Evolutionary conservation across 441 rosid species (phyloP).

Genomic region (Populus hybrid): DNA sequence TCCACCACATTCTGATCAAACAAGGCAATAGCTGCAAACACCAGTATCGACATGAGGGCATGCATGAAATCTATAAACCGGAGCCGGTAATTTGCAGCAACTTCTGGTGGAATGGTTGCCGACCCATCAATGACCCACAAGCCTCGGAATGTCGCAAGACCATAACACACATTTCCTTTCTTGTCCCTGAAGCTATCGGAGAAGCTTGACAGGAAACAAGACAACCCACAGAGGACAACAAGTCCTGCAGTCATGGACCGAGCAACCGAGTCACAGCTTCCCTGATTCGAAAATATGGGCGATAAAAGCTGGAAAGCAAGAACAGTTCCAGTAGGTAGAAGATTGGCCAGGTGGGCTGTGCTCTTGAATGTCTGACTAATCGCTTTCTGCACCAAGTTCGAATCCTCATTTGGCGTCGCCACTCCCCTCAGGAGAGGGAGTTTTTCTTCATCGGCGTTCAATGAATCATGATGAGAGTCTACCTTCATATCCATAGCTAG

Average conservation of each 20-base stretch:
- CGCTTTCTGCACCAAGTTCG: constrained; percentile 54
- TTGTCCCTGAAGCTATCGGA: constrained; percentile 67
- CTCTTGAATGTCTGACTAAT: constrained; percentile 71
- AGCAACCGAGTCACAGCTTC: constrained; percentile 55
- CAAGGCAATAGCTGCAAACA: constrained; percentile 60
- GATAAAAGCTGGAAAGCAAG: constrained; percentile 78
- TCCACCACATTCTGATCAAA: constrained; percentile 66
- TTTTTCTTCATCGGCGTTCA: constrained; percentile 29
- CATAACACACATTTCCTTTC: constrained; percentile 60
- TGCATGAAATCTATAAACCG: constrained; percentile 66
- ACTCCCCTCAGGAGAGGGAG: constrained; percentile 34
- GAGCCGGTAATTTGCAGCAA: constrained; percentile 41
- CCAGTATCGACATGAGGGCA: constrained; percentile 60
- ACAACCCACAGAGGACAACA: constrained; percentile 57
- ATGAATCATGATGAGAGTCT: constrained; percentile 26
- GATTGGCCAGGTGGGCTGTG: constrained; percentile 76
- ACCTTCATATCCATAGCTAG: constrained; percentile 46
- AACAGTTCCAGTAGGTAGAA: constrained; percentile 79
- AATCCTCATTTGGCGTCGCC: constrained; percentile 34
- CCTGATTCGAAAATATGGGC: constrained; percentile 66
- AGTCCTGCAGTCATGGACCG: constrained; percentile 53
- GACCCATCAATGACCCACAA: constrained; percentile 80
- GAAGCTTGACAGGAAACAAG: constrained; percentile 66
- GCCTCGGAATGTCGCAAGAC: constrained; percentile 57
- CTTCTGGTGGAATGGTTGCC: constrained; percentile 44